Conservation (phyloP, 2,329 filamentous ascomycete genomes). For the Parasarocladium wereldwijsianum region DNA sequence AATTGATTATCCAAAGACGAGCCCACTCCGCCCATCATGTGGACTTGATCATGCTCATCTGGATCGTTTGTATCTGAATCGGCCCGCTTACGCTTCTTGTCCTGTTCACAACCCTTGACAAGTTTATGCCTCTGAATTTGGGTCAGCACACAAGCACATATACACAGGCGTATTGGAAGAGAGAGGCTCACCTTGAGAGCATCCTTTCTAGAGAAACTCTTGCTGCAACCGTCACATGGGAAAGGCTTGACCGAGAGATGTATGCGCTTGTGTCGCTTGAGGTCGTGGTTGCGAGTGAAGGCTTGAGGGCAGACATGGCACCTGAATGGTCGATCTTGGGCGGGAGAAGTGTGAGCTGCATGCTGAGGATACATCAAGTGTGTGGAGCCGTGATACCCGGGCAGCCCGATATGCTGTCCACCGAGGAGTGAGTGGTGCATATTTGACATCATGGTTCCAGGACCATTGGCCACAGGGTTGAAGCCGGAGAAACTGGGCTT, state of each 20-base stretch:
- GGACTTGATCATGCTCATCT: too few species aligned
- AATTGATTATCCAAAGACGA: too few species aligned
- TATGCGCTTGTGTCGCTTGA: slow-evolving; percentile 92
- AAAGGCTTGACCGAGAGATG: slow-evolving; percentile 93
- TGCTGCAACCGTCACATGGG: slow-evolving; percentile 80
- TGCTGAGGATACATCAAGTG: slow-evolving; percentile 40
- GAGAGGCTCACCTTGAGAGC: slow-evolving; percentile 67
- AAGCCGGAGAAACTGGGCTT: slow-evolving; percentile 1
- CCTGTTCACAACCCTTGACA: slow-evolving; percentile 45
- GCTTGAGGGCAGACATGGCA: slow-evolving; percentile 86
- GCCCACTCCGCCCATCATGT: too few species aligned
- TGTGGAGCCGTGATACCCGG: slow-evolving; percentile 41
- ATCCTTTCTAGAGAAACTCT: slow-evolving; percentile 94
- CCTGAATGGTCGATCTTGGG: slow-evolving; percentile 73
- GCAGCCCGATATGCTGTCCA: slow-evolving; percentile 42
- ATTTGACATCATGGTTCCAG: slow-evolving; percentile 61
- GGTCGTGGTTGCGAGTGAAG: slow-evolving; percentile 91
- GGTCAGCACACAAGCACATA: slow-evolving; percentile 7
- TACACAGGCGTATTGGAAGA: not conserved
- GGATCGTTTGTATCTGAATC: too few species aligned
- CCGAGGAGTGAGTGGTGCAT: slow-evolving; percentile 59
- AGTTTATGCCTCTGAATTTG: slow-evolving; percentile 39
- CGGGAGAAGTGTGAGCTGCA: not conserved
- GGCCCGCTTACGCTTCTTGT: too few species aligned
- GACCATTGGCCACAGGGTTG: slow-evolving; percentile 44